Percentiles rank a stretch among this genome's conserved stretches.
These are phyloP conservation scores for Raffaelea albimanens DNA, from an alignment of 2,329 filamentous ascomycete species.

Conservation along the genomic window DNA sequence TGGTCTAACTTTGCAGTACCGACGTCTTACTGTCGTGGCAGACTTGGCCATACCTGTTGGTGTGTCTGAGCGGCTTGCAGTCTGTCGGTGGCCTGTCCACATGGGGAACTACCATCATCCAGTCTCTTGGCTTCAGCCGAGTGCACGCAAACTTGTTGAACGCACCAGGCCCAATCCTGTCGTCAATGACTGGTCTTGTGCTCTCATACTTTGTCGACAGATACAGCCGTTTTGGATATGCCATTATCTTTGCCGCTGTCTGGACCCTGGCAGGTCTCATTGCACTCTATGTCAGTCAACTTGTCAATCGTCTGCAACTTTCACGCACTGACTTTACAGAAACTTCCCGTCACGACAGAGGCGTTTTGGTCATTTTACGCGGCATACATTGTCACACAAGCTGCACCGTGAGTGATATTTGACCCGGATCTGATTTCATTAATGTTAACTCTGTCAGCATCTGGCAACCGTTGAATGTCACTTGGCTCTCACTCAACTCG, in stretches of 20 bases:
- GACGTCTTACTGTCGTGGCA: too few relatives aligned
- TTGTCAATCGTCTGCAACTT: neutral
- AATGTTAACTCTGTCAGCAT: neutral
- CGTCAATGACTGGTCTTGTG: neutral
- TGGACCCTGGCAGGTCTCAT: neutral
- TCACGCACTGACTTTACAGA: neutral
- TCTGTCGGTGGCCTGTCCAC: neutral
- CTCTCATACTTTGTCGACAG: neutral
- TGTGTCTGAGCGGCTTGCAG: neutral
- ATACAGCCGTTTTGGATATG: neutral
- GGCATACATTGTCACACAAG: neutral
- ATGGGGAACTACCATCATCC: neutral
- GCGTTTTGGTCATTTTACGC: neutral
- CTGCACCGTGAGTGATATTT: neutral
- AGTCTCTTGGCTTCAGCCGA: neutral
- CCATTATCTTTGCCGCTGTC: neutral
- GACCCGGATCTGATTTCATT: neutral
- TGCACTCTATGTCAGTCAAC: neutral
- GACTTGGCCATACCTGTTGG: too few relatives aligned
- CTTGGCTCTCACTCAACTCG: neutral
- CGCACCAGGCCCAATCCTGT: neutral
- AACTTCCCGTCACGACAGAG: neutral
- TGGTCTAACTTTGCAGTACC: neutral
- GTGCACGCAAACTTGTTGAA: constrained; percentile 1
- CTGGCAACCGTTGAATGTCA: neutral